Evolutionary conservation across 257 asterid species (phyloP), one percentile per base, ranked within the genome.

Genomic region (Primulina eburnea): DNA sequence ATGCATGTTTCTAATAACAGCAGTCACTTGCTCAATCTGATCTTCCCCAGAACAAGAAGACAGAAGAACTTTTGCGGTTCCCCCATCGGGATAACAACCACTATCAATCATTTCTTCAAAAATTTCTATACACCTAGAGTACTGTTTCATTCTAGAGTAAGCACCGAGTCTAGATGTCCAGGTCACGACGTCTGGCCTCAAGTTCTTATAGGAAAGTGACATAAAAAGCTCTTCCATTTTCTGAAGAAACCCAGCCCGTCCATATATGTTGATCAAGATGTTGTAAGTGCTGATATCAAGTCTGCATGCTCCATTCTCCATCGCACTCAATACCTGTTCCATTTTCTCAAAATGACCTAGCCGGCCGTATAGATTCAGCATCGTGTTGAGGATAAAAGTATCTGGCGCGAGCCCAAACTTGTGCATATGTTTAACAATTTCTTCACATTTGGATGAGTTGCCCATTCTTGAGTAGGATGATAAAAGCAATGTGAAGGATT

Each of bases 61-160:
- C 2, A 92, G 92, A 60, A 92, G 76, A 63, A 92, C 96, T 78
- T 77, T 87, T 16, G 92, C 98, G 64, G 98, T 92, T 72, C 94
- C 92, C 4, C 86, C 96, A 74, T 92, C 98, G 2, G 97, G 96
- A 80, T 80, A 79, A 37, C 95, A 86, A 4, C 96, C 94, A 75
- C 68, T 76, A 58, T 92, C 96, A 56, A 92, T 86, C 98, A 92
- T 92, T 64, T 89, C 92, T 74, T 92, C 98, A 26, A 92, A 89
- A 10, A 89, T 85, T 34, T 89, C 89, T 37, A 86, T 52, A 73
- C 98, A 92, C 72, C 74, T 85, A 68, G 38, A 75, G 62, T 84
- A 92, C 66, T 72, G 79, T 71, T 92, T 92, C 86, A 89, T 89
- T 71, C 83, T 87, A 1, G 98, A 81, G 80, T 92, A 89, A 2